Conservation (phyloP, 768 basidiomycete species). For the Phlegmacium glaucopus region DNA sequence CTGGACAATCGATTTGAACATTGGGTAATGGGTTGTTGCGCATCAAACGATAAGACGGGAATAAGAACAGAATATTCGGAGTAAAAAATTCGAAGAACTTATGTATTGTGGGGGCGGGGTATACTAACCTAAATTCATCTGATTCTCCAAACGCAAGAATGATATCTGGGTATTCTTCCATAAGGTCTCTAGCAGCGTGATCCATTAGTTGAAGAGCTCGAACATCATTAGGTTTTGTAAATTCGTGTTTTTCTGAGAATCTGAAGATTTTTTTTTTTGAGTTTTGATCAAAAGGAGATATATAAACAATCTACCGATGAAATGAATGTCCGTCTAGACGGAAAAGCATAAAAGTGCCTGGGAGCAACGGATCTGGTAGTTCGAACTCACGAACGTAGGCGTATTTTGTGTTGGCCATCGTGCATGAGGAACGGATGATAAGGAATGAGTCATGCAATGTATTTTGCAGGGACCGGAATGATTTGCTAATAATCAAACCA, state of each 20-base stretch:
- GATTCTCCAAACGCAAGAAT: slow-evolving; percentile 92
- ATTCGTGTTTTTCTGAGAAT: slow-evolving; percentile 80
- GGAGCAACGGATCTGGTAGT: slow-evolving; percentile 81
- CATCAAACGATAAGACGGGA: too few species aligned
- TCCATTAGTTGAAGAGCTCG: slow-evolving; percentile 92
- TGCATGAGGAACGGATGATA: neutral
- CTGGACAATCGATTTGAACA: too few species aligned
- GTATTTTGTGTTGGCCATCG: slow-evolving; percentile 91
- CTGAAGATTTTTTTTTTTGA: too few species aligned
- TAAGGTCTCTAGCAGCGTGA: slow-evolving; percentile 73
- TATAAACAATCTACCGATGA: too few species aligned
- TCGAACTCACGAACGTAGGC: slow-evolving; percentile 91
- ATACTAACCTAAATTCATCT: slow-evolving; percentile 88
- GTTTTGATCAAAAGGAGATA: too few species aligned
- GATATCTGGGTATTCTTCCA: slow-evolving; percentile 83
- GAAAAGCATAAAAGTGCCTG: slow-evolving; percentile 78
- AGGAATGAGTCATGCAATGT: too few species aligned
- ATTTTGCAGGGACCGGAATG: too few species aligned
- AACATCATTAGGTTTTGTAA: slow-evolving; percentile 89
- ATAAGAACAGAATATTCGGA: too few species aligned
- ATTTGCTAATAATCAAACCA: too few species aligned
- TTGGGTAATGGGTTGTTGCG: too few species aligned
- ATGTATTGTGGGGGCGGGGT: neutral
- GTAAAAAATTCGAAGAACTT: too few species aligned
- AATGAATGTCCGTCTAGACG: slow-evolving; percentile 93